Evolutionary conservation across 2,329 filamentous ascomycete genomes (phyloP).

Genomic region (Beauveria sp.): DNA sequence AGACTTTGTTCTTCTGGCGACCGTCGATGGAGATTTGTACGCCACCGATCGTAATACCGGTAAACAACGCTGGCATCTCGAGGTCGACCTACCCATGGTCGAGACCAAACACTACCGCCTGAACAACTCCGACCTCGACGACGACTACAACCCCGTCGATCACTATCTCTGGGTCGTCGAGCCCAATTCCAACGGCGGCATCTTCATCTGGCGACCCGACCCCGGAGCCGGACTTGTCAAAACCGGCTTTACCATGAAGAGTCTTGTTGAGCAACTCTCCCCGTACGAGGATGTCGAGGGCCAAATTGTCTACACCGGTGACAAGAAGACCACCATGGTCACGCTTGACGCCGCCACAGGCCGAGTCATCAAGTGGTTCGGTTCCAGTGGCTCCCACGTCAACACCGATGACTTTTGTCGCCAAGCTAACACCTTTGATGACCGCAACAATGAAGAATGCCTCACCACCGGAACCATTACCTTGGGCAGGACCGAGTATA

Average conservation of each 20-base stretch:
- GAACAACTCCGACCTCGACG: constrained; percentile 54
- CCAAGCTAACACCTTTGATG: constrained; percentile 57
- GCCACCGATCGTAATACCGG: constrained; percentile 85
- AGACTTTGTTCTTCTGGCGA: constrained; percentile 99
- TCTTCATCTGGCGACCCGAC: constrained; percentile 77
- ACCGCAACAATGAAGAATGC: constrained; percentile 66
- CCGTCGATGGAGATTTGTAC: constrained; percentile 94
- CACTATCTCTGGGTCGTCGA: constrained; percentile 95
- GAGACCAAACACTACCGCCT: constrained; percentile 75
- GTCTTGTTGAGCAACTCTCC: constrained; percentile 73
- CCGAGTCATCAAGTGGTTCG: constrained; percentile 75
- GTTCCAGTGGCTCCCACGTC: constrained; percentile 59
- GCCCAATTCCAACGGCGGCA: constrained; percentile 74
- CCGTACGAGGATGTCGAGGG: constrained; percentile 70
- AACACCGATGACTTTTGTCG: constrained; percentile 69
- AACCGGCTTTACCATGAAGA: constrained; percentile 71
- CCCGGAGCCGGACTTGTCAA: constrained; percentile 52
- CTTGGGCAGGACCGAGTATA: constrained; percentile 83
- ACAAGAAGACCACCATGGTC: constrained; percentile 84
- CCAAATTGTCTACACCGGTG: constrained; percentile 79
- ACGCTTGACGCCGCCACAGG: constrained; percentile 84
- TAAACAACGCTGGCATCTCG: constrained; percentile 74
- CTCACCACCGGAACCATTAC: constrained; percentile 73
- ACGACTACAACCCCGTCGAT: constrained; percentile 60
- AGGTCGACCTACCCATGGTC: constrained; percentile 79